These are phyloP conservation scores for Lentinula novae-zelandiae DNA, from an alignment of 1,284 basidiomycete genomes.

Conservation along the genomic window DNA sequence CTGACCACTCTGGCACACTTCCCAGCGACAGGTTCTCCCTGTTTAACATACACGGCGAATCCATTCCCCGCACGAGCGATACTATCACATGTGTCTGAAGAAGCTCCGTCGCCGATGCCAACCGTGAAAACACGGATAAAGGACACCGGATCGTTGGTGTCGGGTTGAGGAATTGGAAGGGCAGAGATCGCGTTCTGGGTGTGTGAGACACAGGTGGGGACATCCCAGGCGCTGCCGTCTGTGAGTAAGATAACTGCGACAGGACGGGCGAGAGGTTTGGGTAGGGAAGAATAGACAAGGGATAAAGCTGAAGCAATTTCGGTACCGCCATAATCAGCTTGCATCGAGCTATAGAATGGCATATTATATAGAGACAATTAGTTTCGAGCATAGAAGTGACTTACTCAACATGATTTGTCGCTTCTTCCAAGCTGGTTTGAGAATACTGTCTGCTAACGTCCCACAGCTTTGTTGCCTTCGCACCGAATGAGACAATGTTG, in stretches of 20 bases:
- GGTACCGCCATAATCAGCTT: background rate
- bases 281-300: background rate
- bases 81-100: constrained; percentile 8
- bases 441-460: background rate
- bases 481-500: constrained; percentile 1
- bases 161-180: background rate
- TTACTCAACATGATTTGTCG: background rate
- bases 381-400: background rate
- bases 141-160: background rate
- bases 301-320: background rate
- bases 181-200: background rate
- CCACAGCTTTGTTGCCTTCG: background rate
- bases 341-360: background rate
- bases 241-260: background rate
- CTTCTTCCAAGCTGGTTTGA: background rate
- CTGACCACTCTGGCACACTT: constrained; percentile 8
- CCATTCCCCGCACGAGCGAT: constrained; percentile 9
- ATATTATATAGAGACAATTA: too few relatives aligned
- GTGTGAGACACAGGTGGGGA: constrained; percentile 1
- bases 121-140: constrained; percentile 7
- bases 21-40: constrained; percentile 1
- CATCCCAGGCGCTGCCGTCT: constrained; percentile 9
- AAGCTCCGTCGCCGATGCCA: constrained; percentile 4
- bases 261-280: background rate
- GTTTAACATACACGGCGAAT: constrained; percentile 2